Conservation (phyloP, 1,284 basidiomycete species). For the Ustilago lituana region DNA sequence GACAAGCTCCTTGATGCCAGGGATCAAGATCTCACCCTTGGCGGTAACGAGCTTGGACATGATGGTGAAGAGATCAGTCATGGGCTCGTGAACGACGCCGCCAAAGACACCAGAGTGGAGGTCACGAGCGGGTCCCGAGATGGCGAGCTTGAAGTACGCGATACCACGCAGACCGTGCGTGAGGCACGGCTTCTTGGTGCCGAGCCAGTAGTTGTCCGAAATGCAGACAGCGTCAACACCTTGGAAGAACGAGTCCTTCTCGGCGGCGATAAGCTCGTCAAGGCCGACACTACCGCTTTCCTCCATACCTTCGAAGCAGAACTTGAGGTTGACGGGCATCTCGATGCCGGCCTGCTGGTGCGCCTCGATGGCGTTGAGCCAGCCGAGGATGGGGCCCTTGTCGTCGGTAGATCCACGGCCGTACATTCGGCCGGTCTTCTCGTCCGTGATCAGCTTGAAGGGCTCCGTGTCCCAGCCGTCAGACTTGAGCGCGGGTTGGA, state of each 20-base stretch:
- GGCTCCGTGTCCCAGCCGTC: constrained; percentile 88
- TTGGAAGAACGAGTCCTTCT: constrained; percentile 85
- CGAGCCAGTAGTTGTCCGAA: constrained; percentile 69
- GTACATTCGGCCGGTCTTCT: constrained; percentile 78
- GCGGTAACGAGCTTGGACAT: constrained; percentile 82
- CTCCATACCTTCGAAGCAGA: constrained; percentile 98
- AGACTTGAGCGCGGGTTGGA: constrained; percentile 72
- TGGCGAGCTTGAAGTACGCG: constrained; percentile 84
- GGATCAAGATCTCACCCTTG: constrained; percentile 85
- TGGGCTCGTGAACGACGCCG: constrained; percentile 68
- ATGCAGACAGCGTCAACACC: constrained; percentile 96
- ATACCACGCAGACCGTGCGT: constrained; percentile 76
- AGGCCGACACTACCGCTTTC: constrained; percentile 93
- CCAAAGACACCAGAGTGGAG: constrained; percentile 80
- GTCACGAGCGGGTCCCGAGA: constrained; percentile 87
- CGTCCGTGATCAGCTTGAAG: constrained; percentile 80
- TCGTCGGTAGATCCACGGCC: constrained; percentile 74
- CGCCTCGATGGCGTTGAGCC: constrained; percentile 93
- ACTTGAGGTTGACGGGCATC: constrained; percentile 91
- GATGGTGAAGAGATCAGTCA: constrained; percentile 74
- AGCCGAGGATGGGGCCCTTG: constrained; percentile 74
- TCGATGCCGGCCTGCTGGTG: constrained; percentile 78
- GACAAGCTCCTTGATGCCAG: constrained; percentile 90
- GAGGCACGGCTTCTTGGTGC: constrained; percentile 68
- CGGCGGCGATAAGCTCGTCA: constrained; percentile 85